These are phyloP conservation scores for Ceriops decandra DNA, from an alignment of 345 rosid genomes.

Conservation along the genomic window DNA sequence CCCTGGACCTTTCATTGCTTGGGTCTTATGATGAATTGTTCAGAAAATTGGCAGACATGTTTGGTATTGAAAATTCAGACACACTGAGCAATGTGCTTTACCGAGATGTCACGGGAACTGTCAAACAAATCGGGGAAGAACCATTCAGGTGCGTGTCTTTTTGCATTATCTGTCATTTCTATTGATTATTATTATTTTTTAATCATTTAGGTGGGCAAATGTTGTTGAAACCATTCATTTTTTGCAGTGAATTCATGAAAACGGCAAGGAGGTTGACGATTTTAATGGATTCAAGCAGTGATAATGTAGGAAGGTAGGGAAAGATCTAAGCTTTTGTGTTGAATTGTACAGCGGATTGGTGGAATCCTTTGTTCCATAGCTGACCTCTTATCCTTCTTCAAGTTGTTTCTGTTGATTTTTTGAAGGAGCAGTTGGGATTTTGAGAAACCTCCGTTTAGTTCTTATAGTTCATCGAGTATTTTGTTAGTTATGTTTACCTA, in stretches of 20 bases:
- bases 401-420: constrained; percentile 6
- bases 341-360: constrained; percentile 44
- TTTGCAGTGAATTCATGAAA: constrained; percentile 45
- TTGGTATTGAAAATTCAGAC: constrained; percentile 36
- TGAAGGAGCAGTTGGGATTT: constrained; percentile 3
- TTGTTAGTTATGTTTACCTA: background rate
- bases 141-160: constrained; percentile 40
- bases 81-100: constrained; percentile 36
- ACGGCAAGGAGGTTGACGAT: constrained; percentile 60
- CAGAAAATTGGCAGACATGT: constrained; percentile 46
- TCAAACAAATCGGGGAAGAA: constrained; percentile 45
- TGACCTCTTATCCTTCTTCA: constrained; percentile 13
- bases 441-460: background rate
- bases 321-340: constrained; percentile 21
- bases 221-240: background rate
- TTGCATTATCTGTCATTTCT: background rate
- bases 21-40: constrained; percentile 41
- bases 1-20: constrained; percentile 45
- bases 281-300: constrained; percentile 48
- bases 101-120: constrained; percentile 37
- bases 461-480: background rate
- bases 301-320: constrained; percentile 37
- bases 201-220: background rate
- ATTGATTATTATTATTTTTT: background rate
- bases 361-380: constrained; percentile 10